Conservation (phyloP, 805 yeast species). For the Pichia ethanolica region DNA sequence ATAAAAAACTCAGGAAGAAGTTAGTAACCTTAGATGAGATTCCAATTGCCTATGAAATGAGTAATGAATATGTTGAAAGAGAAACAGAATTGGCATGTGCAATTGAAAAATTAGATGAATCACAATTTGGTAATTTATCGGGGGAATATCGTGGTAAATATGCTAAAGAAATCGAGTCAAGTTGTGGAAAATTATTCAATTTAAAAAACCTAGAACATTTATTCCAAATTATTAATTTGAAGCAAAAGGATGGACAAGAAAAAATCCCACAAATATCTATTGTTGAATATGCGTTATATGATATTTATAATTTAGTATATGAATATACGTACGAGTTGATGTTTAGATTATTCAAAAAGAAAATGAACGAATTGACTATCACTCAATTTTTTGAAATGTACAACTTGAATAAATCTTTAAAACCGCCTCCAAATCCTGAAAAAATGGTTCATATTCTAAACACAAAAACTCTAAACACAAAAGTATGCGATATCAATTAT, state of each 20-base stretch:
- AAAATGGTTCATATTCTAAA: constrained; percentile 2
- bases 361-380: constrained; percentile 1
- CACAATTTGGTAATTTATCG: neutral
- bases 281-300: neutral
- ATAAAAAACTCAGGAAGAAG: constrained; percentile 11
- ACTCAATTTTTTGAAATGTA: constrained; percentile 1
- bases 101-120: constrained; percentile 4
- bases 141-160: neutral
- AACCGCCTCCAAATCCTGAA: neutral
- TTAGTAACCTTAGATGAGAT: constrained; percentile 36
- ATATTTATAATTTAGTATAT: neutral
- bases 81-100: constrained; percentile 32
- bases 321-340: constrained; percentile 1
- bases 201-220: neutral
- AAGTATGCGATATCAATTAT: constrained; percentile 1
- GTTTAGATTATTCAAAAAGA: neutral
- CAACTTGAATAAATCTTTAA: neutral
- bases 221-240: neutral
- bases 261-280: neutral
- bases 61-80: constrained; percentile 32
- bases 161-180: neutral
- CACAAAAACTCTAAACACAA: neutral
- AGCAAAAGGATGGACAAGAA: neutral
- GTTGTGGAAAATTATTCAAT: neutral
- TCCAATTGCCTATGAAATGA: constrained; percentile 49